Evolutionary conservation across 2,329 filamentous ascomycete species (phyloP).

Genomic region (Aspergillus ibericus): DNA sequence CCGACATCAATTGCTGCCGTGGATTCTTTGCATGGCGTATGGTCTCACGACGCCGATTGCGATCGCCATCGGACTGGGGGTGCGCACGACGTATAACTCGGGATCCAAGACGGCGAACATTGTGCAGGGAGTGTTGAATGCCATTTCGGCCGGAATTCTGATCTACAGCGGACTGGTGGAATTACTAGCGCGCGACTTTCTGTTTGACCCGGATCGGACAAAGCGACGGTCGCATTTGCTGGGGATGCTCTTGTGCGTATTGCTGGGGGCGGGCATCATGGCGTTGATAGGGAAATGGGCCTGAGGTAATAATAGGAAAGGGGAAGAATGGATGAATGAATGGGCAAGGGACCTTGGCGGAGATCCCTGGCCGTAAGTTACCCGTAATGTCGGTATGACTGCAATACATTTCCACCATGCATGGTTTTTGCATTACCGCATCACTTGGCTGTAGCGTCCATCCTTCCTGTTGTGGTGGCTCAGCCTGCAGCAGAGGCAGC

Average conservation of each 20-base stretch:
- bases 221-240: constrained; percentile 38
- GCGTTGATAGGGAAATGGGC: constrained; percentile 55
- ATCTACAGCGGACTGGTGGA: constrained; percentile 54
- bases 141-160: constrained; percentile 51
- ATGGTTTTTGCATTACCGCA: background rate
- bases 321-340: background rate
- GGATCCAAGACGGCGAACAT: constrained; percentile 45
- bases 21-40: constrained; percentile 51
- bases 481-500: background rate
- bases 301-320: constrained; percentile 15
- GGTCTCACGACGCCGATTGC: constrained; percentile 55
- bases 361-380: background rate
- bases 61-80: constrained; percentile 49
- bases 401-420: background rate
- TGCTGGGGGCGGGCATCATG: constrained; percentile 49
- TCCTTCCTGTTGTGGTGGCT: background rate
- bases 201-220: constrained; percentile 51
- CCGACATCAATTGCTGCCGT: constrained; percentile 48
- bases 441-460: background rate
- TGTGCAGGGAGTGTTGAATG: constrained; percentile 49
- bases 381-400: background rate
- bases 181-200: constrained; percentile 51
- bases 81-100: constrained; percentile 46
- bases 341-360: background rate
- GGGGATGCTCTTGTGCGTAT: constrained; percentile 45